These are phyloP conservation scores for Sphaerulina populicola DNA, from an alignment of 2,329 filamentous ascomycete species.

Conservation along the genomic window DNA sequence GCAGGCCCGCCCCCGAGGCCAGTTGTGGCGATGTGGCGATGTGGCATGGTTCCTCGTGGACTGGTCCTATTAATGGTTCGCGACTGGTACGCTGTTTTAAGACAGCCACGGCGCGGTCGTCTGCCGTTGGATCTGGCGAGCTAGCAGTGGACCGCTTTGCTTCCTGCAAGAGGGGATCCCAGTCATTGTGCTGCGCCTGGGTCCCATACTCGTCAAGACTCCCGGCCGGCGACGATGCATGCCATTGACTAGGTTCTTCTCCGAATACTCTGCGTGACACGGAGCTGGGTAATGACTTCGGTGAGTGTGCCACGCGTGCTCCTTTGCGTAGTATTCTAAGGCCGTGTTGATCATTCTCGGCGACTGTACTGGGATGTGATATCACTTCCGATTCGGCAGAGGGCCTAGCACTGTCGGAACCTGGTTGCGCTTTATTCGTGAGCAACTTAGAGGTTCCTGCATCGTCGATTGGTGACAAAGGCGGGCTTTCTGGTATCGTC, in stretches of 20 bases:
- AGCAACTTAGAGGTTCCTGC: not conserved
- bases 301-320: no score
- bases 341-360: not conserved
- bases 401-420: no score
- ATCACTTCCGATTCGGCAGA: not conserved
- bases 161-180: not conserved
- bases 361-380: not conserved
- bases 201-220: no score
- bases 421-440: not conserved
- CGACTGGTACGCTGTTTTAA: not conserved
- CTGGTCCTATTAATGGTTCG: no score
- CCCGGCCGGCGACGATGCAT: no score
- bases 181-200: not conserved
- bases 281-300: no score
- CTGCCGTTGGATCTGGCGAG: not conserved
- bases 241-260: no score
- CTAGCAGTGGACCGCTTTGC: not conserved
- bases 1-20: not conserved
- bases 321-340: no score
- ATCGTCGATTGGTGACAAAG: not conserved
- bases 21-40: not conserved
- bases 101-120: not conserved
- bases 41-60: no score
- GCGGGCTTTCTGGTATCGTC: conserved; percentile 6
- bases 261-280: no score